A percentile compares a stretch with the other conserved stretches of the same genome.
Conservation (phyloP, 441 rosid genomes). For the Erodium texanum region DNA sequence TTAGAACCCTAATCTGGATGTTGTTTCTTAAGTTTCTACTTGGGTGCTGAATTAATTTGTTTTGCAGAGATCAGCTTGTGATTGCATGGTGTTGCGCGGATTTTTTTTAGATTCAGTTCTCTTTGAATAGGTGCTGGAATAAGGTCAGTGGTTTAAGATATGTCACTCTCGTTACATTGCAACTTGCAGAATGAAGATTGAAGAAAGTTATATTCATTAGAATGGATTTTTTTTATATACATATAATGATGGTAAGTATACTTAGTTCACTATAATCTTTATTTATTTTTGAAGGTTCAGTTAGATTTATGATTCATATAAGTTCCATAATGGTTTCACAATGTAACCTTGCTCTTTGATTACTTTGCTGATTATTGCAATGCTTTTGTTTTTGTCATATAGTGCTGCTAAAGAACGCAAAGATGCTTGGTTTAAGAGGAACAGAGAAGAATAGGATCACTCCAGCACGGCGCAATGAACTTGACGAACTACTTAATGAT, state of each 20-base stretch:
- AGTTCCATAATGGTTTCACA: not conserved
- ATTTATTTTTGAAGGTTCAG: not conserved
- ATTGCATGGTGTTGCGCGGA: not conserved
- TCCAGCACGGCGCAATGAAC: constrained; percentile 12
- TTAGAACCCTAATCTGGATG: not conserved
- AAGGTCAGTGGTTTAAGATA: not conserved
- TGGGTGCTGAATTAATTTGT: not conserved
- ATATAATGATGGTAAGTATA: too few species aligned
- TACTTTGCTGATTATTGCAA: not conserved
- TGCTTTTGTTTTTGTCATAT: not conserved
- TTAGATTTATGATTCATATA: not conserved
- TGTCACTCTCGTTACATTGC: not conserved
- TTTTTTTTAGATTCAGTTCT: not conserved
- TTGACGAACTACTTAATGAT: constrained; percentile 24
- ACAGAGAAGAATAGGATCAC: constrained; percentile 18
- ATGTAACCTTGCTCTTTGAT: not conserved
- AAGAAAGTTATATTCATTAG: not conserved
- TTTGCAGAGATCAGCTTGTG: not conserved
- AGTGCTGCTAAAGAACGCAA: constrained; percentile 4
- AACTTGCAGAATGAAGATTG: not conserved
- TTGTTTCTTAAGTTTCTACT: not conserved
- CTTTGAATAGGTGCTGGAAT: not conserved
- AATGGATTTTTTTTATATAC: too few species aligned
- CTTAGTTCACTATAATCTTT: not conserved
- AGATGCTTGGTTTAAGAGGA: constrained; percentile 19